Percentiles rank a stretch among this genome's conserved stretches.
phyloP scores from a whole-genome alignment of 768 basidiomycete genomes.

The Naganishia kalamii region DNA sequence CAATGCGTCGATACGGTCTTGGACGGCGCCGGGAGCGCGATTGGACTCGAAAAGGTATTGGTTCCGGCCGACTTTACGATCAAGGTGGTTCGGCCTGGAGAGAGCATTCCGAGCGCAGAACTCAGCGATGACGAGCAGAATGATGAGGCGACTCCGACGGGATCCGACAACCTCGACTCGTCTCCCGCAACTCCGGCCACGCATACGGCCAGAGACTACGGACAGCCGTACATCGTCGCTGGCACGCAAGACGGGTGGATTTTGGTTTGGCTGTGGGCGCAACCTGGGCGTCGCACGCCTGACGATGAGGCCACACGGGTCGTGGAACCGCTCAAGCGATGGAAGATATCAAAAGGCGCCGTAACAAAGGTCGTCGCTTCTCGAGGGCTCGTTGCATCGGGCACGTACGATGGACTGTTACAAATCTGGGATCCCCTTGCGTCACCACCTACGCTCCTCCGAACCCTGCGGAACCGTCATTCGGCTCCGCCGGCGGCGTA shows the following conservation, averaged over 20 bases:
- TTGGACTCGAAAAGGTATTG: neutral
- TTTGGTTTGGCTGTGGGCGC: slow-evolving; percentile 34
- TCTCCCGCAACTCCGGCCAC: neutral
- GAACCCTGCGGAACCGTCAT: slow-evolving; percentile 17
- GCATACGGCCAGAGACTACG: slow-evolving; percentile 8
- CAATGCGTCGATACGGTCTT: neutral
- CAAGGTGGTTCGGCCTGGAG: slow-evolving; percentile 2
- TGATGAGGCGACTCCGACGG: neutral
- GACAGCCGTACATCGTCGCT: slow-evolving; percentile 30
- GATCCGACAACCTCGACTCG: neutral
- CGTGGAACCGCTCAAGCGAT: slow-evolving; percentile 26
- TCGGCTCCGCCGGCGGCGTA: slow-evolving; percentile 32
- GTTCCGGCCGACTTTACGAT: slow-evolving; percentile 10
- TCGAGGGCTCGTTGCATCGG: slow-evolving; percentile 34
- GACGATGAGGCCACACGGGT: neutral
- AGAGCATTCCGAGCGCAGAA: slow-evolving; percentile 3
- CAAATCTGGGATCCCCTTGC: slow-evolving; percentile 39
- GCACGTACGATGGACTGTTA: slow-evolving; percentile 35
- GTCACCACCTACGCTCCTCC: slow-evolving; percentile 27
- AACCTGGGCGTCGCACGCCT: neutral
- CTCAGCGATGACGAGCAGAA: neutral
- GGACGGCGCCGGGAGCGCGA: neutral
- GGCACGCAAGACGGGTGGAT: slow-evolving; percentile 33
- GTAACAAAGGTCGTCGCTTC: slow-evolving; percentile 35
- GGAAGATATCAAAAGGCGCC: slow-evolving; percentile 29